Conservation (phyloP, 2,329 filamentous ascomycete genomes). For the Aspergillus ochraceus region DNA sequence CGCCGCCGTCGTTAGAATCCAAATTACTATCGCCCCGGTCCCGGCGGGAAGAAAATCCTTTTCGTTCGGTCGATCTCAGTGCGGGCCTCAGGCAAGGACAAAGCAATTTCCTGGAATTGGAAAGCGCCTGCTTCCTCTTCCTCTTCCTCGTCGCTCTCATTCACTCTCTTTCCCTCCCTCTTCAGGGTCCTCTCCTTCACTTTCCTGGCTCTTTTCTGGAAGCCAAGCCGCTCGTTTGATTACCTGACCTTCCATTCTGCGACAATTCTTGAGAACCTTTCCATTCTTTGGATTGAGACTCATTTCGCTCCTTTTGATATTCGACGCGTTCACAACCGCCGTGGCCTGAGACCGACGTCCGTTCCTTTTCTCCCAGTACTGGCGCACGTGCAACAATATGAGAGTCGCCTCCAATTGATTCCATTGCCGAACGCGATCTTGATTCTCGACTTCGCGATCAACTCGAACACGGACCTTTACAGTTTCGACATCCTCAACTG, state of each 20-base stretch:
- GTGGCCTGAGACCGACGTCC: neutral
- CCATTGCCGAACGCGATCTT: neutral
- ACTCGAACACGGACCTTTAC: neutral
- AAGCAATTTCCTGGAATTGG: neutral
- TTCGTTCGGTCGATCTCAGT: neutral
- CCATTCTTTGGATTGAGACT: neutral
- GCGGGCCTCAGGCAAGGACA: neutral
- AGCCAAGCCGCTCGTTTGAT: neutral
- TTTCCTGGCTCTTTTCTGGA: constrained; percentile 10
- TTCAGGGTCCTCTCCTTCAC: neutral
- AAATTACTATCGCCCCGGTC: neutral
- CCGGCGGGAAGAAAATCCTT: neutral
- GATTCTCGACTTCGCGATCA: neutral
- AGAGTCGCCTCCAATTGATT: constrained; percentile 4
- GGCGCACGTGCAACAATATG: constrained; percentile 11
- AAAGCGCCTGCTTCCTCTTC: neutral
- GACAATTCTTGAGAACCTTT: neutral
- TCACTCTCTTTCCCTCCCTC: constrained; percentile 1
- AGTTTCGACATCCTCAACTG: neutral
- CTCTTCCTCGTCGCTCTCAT: neutral
- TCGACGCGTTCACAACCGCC: constrained; percentile 11
- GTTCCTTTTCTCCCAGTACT: neutral
- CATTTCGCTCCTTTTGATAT: constrained; percentile 7
- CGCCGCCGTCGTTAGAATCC: neutral
- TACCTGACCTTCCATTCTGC: constrained; percentile 6